These are phyloP conservation scores for Blumeriella jaapii DNA, from an alignment of 2,329 filamentous ascomycete species.

Conservation along the genomic window DNA sequence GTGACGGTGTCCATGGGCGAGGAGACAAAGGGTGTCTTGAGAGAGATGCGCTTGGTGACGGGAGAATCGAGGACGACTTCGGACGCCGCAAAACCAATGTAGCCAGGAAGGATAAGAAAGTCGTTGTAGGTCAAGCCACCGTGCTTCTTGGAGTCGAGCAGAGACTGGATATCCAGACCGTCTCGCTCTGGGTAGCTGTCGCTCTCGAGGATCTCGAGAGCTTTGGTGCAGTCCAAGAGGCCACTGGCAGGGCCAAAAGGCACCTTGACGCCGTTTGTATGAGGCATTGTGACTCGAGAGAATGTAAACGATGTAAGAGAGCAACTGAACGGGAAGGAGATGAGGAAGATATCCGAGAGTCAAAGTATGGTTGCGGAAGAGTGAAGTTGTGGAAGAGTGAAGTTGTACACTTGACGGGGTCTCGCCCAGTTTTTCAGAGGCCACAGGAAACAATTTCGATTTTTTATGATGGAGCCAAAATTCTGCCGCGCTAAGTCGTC, in stretches of 20 bases:
- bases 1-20: constrained; percentile 99
- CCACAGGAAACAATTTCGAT: too few species aligned
- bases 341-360: constrained; percentile 31
- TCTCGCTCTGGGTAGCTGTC: constrained; percentile 68
- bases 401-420: constrained; percentile 45
- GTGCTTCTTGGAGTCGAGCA: constrained; percentile 84
- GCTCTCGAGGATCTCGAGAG: constrained; percentile 64
- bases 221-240: constrained; percentile 62
- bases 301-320: constrained; percentile 24
- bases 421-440: too few species aligned
- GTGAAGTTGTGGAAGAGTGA: constrained; percentile 22
- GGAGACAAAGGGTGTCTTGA: constrained; percentile 95
- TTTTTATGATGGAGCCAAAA: too few species aligned
- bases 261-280: constrained; percentile 52
- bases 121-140: constrained; percentile 98
- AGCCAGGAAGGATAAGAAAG: constrained; percentile 91
- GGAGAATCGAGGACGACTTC: constrained; percentile 81
- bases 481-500: too few species aligned
- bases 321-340: constrained; percentile 7
- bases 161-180: constrained; percentile 74
- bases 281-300: constrained; percentile 49
- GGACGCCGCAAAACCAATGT: constrained; percentile 94
- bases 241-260: constrained; percentile 33
- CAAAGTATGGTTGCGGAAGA: too few species aligned
- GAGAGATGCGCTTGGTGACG: constrained; percentile 85